Percentiles rank a stretch among this genome's conserved stretches.
phyloP scores from a whole-genome alignment of 306 rosid species.

The Pachyrhizus erosus region DNA sequence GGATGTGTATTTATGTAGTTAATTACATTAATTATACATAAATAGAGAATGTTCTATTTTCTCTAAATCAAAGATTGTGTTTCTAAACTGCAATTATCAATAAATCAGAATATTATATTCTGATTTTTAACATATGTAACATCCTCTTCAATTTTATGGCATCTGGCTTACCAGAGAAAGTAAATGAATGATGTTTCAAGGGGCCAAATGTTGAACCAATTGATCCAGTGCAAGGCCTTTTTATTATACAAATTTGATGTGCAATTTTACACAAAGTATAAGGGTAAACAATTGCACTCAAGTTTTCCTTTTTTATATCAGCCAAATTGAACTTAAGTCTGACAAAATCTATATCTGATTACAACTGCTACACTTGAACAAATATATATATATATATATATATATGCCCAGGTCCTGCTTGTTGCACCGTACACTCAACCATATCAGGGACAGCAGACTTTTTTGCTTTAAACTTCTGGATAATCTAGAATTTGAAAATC shows the following conservation, averaged over 20 bases:
- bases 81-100: no score
- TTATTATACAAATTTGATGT: conserved; percentile 1
- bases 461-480: not conserved
- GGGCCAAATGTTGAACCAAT: not conserved
- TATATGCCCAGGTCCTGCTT: not conserved
- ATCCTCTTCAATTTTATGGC: not conserved
- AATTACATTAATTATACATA: no score
- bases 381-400: not conserved
- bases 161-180: not conserved
- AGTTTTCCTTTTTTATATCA: not conserved
- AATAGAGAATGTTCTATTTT: no score
- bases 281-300: not conserved
- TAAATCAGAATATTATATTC: no score
- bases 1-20: no score
- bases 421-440: not conserved
- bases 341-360: not conserved
- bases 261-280: not conserved
- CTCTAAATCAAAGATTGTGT: no score
- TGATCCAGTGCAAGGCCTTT: conserved; percentile 13
- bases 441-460: no score
- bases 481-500: not conserved
- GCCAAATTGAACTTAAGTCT: not conserved
- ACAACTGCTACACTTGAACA: not conserved
- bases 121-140: no score
- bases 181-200: not conserved